Percentiles rank a stretch among this genome's conserved stretches.
These are phyloP conservation scores for Litsea cubeba DNA, from an alignment of 164 flowering plant species.

Conservation along the genomic window DNA sequence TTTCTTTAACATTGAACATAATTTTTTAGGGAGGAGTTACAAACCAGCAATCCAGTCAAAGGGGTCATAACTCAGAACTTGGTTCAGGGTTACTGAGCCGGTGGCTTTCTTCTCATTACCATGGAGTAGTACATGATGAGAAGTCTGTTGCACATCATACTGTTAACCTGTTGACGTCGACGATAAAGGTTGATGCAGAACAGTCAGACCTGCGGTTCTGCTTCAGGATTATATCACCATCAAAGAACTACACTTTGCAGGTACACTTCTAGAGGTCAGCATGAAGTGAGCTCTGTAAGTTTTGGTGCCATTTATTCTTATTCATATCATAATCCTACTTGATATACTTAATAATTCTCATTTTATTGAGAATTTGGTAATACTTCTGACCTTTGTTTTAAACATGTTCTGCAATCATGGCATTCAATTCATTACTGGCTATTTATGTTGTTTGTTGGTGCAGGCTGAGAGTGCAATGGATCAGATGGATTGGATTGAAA, in stretches of 20 bases:
- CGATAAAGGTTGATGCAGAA: conserved; percentile 94
- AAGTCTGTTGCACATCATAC: conserved; percentile 94
- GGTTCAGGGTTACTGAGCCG: conserved; percentile 85
- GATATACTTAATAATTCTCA: too few species aligned
- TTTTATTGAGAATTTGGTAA: too few species aligned
- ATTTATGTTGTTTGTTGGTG: conserved; percentile 9
- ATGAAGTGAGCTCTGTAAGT: background rate
- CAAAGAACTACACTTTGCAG: conserved; percentile 95
- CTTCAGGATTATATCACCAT: conserved; percentile 94
- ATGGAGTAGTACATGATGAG: conserved; percentile 94
- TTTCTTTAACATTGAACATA: conserved; percentile 5
- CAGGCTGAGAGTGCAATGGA: conserved; percentile 99
- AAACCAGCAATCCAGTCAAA: conserved; percentile 49
- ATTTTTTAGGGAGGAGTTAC: conserved; percentile 45
- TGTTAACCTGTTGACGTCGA: conserved; percentile 95
- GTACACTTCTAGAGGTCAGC: conserved; percentile 28
- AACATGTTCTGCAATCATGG: background rate
- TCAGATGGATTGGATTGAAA: conserved; percentile 99
- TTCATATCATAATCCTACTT: background rate
- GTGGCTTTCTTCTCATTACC: conserved; percentile 94
- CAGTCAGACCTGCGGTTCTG: conserved; percentile 96
- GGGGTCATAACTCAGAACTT: conserved; percentile 57
- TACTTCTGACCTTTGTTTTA: too few species aligned
- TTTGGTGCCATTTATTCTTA: too few species aligned
- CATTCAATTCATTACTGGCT: background rate